Conservation (phyloP, 495 filamentous ascomycete species). For the Ramalina peruviana region DNA sequence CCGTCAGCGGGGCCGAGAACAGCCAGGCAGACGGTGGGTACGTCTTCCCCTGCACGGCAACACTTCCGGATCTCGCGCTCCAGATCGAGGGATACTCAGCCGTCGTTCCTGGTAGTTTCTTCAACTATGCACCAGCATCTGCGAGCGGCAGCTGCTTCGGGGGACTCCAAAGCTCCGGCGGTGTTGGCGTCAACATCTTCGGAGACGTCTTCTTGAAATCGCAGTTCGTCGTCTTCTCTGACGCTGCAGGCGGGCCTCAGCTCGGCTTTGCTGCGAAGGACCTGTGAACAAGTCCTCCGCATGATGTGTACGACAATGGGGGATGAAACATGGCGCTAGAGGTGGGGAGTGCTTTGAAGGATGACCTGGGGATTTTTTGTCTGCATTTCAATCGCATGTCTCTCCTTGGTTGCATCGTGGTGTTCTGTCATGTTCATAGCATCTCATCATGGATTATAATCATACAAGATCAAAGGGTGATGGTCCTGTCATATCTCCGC, state of each 20-base stretch:
- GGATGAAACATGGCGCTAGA: too few relatives aligned
- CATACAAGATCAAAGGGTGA: too few relatives aligned
- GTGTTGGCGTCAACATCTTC: conserved; percentile 52
- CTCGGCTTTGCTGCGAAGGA: conserved; percentile 43
- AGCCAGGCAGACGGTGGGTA: conserved; percentile 43
- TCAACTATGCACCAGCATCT: conserved; percentile 38
- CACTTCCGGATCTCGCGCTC: conserved; percentile 48
- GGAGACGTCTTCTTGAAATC: conserved; percentile 69
- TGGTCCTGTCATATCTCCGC: too few relatives aligned
- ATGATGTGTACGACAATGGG: too few relatives aligned
- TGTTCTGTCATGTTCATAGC: too few relatives aligned
- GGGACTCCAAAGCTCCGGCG: conserved; percentile 45
- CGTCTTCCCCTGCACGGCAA: conserved; percentile 46
- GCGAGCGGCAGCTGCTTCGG: conserved; percentile 39
- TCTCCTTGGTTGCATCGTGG: too few relatives aligned
- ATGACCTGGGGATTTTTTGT: too few relatives aligned
- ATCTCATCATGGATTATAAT: too few relatives aligned
- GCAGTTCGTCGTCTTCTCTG: conserved; percentile 57
- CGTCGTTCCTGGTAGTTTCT: conserved; percentile 38
- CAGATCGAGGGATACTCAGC: conserved; percentile 36
- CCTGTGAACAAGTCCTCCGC: not conserved
- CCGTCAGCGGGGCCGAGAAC: conserved; percentile 38
- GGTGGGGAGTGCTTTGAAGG: too few relatives aligned
- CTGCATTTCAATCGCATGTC: too few relatives aligned
- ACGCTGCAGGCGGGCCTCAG: conserved; percentile 34